Conservation (phyloP, 2,329 filamentous ascomycete species). For the Colletotrichum tofieldiae region DNA sequence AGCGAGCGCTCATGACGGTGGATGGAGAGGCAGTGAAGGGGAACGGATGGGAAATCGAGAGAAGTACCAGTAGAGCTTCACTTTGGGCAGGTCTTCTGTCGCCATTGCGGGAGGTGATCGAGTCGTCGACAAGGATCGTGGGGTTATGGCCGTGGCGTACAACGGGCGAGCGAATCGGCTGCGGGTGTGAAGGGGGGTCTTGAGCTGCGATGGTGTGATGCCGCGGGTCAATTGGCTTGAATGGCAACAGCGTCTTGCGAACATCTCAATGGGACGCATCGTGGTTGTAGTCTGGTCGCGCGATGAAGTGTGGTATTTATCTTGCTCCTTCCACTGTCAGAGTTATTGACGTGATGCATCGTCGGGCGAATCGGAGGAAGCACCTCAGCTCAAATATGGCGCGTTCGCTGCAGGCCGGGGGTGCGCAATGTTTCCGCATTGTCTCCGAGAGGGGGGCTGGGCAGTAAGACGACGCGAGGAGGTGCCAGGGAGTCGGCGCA, state of each 20-base stretch:
- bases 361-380: not conserved
- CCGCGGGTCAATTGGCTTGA: not conserved
- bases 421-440: not conserved
- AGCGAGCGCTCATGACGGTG: not conserved
- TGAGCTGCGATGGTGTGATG: not conserved
- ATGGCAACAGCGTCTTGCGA: not conserved
- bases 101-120: constrained; percentile 1
- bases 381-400: not conserved
- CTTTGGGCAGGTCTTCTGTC: constrained; percentile 61
- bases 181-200: not conserved
- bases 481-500: not conserved
- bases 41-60: not conserved
- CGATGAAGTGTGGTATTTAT: not conserved
- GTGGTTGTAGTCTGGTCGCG: not conserved
- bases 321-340: not conserved
- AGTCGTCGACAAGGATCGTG: not conserved
- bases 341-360: not conserved
- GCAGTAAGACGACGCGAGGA: not conserved
- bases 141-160: not conserved
- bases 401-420: not conserved
- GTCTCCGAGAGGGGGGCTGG: not conserved
- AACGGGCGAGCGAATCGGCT: not conserved
- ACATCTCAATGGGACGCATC: not conserved
- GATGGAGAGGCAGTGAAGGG: too few species aligned
- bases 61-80: constrained; percentile 75